Percentiles rank a stretch among this genome's conserved stretches.
Evolutionary conservation across 768 basidiomycete species (phyloP).

Genomic region (Sarcomyxa edulis): DNA sequence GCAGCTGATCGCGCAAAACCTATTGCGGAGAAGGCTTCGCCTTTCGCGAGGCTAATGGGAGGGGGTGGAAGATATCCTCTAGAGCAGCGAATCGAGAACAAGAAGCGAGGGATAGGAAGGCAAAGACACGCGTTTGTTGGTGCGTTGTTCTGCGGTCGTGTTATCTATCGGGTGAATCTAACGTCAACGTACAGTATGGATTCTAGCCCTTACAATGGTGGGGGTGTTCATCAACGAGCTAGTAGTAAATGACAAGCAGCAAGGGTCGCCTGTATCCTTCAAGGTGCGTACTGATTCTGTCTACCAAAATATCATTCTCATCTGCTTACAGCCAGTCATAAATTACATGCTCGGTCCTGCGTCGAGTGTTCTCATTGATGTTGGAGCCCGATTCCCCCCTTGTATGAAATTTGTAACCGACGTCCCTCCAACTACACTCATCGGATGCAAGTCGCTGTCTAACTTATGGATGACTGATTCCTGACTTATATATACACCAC

Average conservation of each 20-base stretch:
- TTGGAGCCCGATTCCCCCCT: constrained; percentile 86
- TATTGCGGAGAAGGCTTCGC: constrained; percentile 32
- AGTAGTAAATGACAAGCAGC: constrained; percentile 64
- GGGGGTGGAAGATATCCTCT: constrained; percentile 53
- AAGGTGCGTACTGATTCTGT: constrained; percentile 39
- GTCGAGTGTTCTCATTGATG: constrained; percentile 72
- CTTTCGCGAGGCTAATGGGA: constrained; percentile 38
- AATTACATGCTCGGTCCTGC: constrained; percentile 94
- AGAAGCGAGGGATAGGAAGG: constrained; percentile 78
- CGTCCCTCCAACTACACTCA: constrained; percentile 45
- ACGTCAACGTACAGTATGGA: constrained; percentile 51
- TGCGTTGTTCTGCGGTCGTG: constrained; percentile 25
- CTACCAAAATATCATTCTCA: background rate
- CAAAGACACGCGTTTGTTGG: constrained; percentile 79
- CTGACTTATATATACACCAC: constrained; percentile 2
- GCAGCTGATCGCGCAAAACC: constrained; percentile 14
- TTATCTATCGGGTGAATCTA: constrained; percentile 5
- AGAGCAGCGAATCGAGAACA: constrained; percentile 82
- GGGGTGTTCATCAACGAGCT: constrained; percentile 82
- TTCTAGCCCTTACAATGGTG: constrained; percentile 60
- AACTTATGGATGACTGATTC: background rate
- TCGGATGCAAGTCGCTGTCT: constrained; percentile 50
- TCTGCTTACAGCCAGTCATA: constrained; percentile 53
- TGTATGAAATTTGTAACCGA: constrained; percentile 76
- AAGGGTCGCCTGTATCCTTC: constrained; percentile 82